phyloP scores from a whole-genome alignment of 371 early-diverging fungal genomes.

The Fennellomyces sp. region DNA sequence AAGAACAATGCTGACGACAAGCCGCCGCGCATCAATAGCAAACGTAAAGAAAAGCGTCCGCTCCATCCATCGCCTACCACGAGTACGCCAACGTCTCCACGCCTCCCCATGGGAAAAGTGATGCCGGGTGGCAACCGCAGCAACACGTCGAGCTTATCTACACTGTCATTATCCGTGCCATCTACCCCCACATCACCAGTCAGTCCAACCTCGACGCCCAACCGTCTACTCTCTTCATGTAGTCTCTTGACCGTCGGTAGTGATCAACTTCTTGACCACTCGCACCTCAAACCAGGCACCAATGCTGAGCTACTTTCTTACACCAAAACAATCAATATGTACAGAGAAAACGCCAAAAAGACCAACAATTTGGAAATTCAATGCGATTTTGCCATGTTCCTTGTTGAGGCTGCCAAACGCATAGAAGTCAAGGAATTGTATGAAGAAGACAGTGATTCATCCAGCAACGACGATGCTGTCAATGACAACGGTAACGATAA shows the following conservation, averaged over 20 bases:
- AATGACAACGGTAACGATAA: not conserved
- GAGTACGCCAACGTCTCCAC: not conserved
- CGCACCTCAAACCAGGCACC: conserved; percentile 62
- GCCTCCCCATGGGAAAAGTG: not conserved
- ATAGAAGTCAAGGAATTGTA: conserved; percentile 16
- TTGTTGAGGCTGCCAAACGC: conserved; percentile 62
- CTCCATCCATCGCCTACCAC: not conserved
- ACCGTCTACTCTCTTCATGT: conserved; percentile 9
- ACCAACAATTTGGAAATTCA: conserved; percentile 75
- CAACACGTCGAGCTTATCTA: conserved; percentile 9
- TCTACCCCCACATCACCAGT: conserved; percentile 3
- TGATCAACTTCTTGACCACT: conserved; percentile 50
- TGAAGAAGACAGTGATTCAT: not conserved
- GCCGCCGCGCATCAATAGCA: not conserved
- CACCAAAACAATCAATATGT: conserved; percentile 73
- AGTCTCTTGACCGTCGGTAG: conserved; percentile 15
- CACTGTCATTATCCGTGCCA: not conserved
- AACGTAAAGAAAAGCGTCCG: conserved; percentile 3
- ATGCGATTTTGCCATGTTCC: conserved; percentile 78
- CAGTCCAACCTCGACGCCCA: not conserved
- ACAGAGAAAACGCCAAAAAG: conserved; percentile 78
- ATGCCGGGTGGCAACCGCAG: not conserved
- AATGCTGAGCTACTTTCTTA: conserved; percentile 64
- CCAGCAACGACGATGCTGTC: conserved; percentile 17
- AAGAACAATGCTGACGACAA: not conserved